Evolutionary conservation across 768 basidiomycete species (phyloP).

Genomic region (Lepiota brunneoincarnata): DNA sequence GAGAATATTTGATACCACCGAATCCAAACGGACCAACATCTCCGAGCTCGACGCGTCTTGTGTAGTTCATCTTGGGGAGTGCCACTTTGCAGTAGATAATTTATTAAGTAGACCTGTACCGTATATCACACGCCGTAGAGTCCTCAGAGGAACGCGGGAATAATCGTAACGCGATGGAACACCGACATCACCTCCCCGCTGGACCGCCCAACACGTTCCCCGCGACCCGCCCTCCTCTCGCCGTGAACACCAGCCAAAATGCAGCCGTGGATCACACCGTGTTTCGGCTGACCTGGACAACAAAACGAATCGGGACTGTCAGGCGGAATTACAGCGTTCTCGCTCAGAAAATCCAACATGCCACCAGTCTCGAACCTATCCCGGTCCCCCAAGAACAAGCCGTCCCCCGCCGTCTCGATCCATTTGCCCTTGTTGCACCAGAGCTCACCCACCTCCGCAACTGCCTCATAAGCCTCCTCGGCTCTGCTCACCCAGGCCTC

Average conservation of each 20-base stretch:
- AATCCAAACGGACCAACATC: constrained; percentile 19
- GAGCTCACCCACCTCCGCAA: constrained; percentile 73
- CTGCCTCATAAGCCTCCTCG: constrained; percentile 74
- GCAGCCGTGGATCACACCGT: constrained; percentile 11
- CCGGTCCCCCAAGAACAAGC: constrained; percentile 24
- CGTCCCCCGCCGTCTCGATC: constrained; percentile 39
- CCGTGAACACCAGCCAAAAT: not conserved
- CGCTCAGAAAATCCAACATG: constrained; percentile 37
- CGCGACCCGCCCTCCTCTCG: not conserved
- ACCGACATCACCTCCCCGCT: constrained; percentile 11
- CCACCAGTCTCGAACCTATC: constrained; percentile 25
- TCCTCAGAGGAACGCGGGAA: constrained; percentile 15
- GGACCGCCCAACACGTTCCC: not conserved
- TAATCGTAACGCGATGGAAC: constrained; percentile 13
- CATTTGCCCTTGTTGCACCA: constrained; percentile 64
- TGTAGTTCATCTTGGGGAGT: not conserved
- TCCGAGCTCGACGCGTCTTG: constrained; percentile 17
- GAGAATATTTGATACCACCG: constrained; percentile 30
- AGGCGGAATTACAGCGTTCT: constrained; percentile 37
- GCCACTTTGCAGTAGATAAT: constrained; percentile 3
- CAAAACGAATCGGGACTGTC: constrained; percentile 14
- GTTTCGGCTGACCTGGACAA: constrained; percentile 13
- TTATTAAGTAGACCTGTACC: constrained; percentile 14
- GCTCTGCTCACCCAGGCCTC: constrained; percentile 85
- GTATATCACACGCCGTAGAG: constrained; percentile 9